These are phyloP conservation scores for Fusarium luffae DNA, from an alignment of 2,329 filamentous ascomycete species.

Conservation along the genomic window DNA sequence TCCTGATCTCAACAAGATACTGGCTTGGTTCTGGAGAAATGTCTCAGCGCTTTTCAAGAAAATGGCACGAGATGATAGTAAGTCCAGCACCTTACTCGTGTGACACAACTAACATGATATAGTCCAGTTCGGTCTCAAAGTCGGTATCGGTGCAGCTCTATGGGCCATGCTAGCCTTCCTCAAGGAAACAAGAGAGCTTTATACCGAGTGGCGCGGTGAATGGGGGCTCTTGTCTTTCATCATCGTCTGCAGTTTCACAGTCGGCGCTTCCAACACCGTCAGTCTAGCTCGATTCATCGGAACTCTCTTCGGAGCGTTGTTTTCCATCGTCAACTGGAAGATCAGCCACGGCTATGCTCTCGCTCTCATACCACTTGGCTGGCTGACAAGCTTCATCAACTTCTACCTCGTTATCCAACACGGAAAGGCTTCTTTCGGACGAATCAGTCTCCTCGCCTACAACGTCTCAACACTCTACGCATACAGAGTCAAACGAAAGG, in stretches of 20 bases:
- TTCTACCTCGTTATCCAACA: slow-evolving; percentile 89
- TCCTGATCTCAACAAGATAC: slow-evolving; percentile 32
- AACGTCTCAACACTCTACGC: slow-evolving; percentile 95
- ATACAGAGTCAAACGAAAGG: slow-evolving; percentile 84
- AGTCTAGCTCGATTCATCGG: slow-evolving; percentile 87
- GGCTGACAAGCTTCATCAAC: slow-evolving; percentile 81
- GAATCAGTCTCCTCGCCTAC: slow-evolving; percentile 95
- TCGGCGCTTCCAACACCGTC: slow-evolving; percentile 96
- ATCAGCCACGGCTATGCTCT: slow-evolving; percentile 78
- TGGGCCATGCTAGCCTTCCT: slow-evolving; percentile 93
- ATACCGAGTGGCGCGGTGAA: slow-evolving; percentile 90
- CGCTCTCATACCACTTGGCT: slow-evolving; percentile 81
- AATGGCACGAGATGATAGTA: slow-evolving; percentile 59
- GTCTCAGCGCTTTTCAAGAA: slow-evolving; percentile 53
- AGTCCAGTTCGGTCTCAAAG: slow-evolving; percentile 84
- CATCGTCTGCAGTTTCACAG: slow-evolving; percentile 99
- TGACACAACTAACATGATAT: slow-evolving; percentile 51
- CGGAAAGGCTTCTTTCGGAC: slow-evolving; percentile 88
- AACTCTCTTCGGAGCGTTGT: slow-evolving; percentile 81
- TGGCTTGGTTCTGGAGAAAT: slow-evolving; percentile 35
- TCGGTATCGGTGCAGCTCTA: slow-evolving; percentile 87
- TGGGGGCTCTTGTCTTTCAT: slow-evolving; percentile 98
- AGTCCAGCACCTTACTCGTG: slow-evolving; percentile 50
- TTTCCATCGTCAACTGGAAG: slow-evolving; percentile 83
- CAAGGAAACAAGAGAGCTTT: slow-evolving; percentile 78